Base-by-base conservation (phyloP, 2,329 filamentous ascomycete species). In the Botryosphaeria dothidea region DNA sequence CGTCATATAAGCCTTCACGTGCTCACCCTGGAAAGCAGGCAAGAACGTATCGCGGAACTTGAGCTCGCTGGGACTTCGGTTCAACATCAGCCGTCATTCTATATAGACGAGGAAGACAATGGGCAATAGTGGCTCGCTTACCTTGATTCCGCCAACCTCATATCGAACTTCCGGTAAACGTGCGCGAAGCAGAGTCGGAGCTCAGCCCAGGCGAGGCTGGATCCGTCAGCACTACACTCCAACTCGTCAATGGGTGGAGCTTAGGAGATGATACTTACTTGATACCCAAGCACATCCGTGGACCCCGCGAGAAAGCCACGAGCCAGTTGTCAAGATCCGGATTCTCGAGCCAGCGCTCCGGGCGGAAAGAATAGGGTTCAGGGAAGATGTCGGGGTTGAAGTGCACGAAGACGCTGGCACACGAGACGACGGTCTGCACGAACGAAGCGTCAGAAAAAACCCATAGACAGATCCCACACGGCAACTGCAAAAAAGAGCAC, bases 381-480 rank as follows among this genome's bases (percentile, higher is more conserved):
- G 73, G 71, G 46, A 77, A 79, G 13, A 75, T 70, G 5, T 68
- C 65, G 8, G 68, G 66, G 34, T 78, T 75, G 64, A 72, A 69
- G 57, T 78, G 76, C 43, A 73, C 62, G 25, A 41, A 54, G 31
- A 51, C 52, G 23, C 57, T 49, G 7, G 54, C n/a, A 4, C 41
- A 36, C 17, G 64, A 64, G 1, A 78, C 71, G 58, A 75, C 74
- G 36, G 66, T 75, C 67, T 75, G 48, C 31, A 34, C 31, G 31
- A 34, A 34, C n/a, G n/a, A 11, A 34, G 31, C 31, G 31, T 34
- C 11, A 51, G 17, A n/a, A 21, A 46, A n/a, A n/a, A n/a, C n/a
- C n/a, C n/a, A n/a, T n/a, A n/a, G n/a, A n/a, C n/a, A n/a, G n/a
- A n/a, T n/a, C n/a, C n/a, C n/a, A n/a, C n/a, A n/a, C n/a, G n/a